These are phyloP conservation scores for Fraxinus paxiana DNA, from an alignment of 305 asterid species.

Conservation along the genomic window DNA sequence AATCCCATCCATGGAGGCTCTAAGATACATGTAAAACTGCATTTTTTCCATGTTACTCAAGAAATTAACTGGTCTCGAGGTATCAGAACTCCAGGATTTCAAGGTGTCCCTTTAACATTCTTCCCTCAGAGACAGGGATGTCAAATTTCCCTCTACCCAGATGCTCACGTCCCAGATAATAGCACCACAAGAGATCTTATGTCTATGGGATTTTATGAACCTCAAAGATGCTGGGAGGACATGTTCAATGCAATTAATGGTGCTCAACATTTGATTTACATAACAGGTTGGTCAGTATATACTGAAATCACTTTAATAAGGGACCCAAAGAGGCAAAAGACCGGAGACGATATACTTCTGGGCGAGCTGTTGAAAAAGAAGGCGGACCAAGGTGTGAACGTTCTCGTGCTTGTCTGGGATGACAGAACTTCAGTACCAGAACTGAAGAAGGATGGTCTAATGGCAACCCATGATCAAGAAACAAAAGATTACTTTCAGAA, in stretches of 20 bases:
- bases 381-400: slow-evolving; percentile 68
- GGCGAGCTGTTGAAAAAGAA: slow-evolving; percentile 69
- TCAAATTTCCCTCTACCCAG: slow-evolving; percentile 56
- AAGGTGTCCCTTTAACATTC: slow-evolving; percentile 61
- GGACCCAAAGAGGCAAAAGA: slow-evolving; percentile 49
- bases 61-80: slow-evolving; percentile 70
- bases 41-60: slow-evolving; percentile 39
- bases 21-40: slow-evolving; percentile 56
- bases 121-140: slow-evolving; percentile 67
- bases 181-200: slow-evolving; percentile 29
- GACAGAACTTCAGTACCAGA: slow-evolving; percentile 56
- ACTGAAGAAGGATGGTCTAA: slow-evolving; percentile 58
- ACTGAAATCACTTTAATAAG: slow-evolving; percentile 52
- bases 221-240: slow-evolving; percentile 77
- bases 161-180: slow-evolving; percentile 59
- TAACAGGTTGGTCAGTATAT: slow-evolving; percentile 79
- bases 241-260: slow-evolving; percentile 51
- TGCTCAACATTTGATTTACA: slow-evolving; percentile 67
- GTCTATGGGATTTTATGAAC: slow-evolving; percentile 31
- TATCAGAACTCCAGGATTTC: slow-evolving; percentile 37
- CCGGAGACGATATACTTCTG: slow-evolving; percentile 49
- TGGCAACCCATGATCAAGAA: slow-evolving; percentile 82
- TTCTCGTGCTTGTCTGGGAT: slow-evolving; percentile 78
- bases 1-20: slow-evolving; percentile 51
- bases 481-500: slow-evolving; percentile 47